Evolutionary conservation across 345 rosid species (phyloP).

Genomic region (Linum lewisii): DNA sequence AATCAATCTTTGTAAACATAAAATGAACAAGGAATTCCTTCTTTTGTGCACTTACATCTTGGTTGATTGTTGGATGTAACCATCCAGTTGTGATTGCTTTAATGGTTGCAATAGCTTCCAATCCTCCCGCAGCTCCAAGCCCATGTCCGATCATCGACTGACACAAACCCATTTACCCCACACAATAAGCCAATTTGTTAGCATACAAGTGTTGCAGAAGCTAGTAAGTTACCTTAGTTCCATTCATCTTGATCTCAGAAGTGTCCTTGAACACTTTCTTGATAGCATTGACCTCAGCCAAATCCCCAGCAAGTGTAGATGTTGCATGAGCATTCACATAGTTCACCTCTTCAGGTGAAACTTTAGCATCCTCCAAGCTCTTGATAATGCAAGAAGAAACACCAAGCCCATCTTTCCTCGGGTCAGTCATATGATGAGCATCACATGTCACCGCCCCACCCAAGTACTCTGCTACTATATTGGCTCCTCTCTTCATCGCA

Average conservation of each 20-base stretch:
- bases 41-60: slow-evolving; percentile 33
- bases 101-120: slow-evolving; percentile 59
- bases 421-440: slow-evolving; percentile 68
- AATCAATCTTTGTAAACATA: background rate
- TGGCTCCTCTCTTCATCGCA: slow-evolving; percentile 61
- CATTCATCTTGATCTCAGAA: slow-evolving; percentile 60
- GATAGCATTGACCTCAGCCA: slow-evolving; percentile 63
- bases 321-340: slow-evolving; percentile 63
- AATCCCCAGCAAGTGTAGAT: slow-evolving; percentile 62
- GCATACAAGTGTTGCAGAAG: background rate
- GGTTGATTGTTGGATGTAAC: slow-evolving; percentile 63
- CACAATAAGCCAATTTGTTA: background rate
- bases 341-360: slow-evolving; percentile 72
- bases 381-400: slow-evolving; percentile 53
- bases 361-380: slow-evolving; percentile 54
- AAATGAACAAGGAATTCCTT: background rate
- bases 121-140: slow-evolving; percentile 62
- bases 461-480: slow-evolving; percentile 52
- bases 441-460: slow-evolving; percentile 59
- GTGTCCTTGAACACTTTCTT: slow-evolving; percentile 57
- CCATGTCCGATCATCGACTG: slow-evolving; percentile 67
- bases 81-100: slow-evolving; percentile 65
- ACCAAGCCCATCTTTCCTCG: slow-evolving; percentile 50
- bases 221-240: slow-evolving; percentile 37
- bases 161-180: too few relatives aligned